These are phyloP conservation scores for Gryganskiella cystojenkinii DNA, from an alignment of 192 early-diverging fungal genomes.

Conservation along the genomic window DNA sequence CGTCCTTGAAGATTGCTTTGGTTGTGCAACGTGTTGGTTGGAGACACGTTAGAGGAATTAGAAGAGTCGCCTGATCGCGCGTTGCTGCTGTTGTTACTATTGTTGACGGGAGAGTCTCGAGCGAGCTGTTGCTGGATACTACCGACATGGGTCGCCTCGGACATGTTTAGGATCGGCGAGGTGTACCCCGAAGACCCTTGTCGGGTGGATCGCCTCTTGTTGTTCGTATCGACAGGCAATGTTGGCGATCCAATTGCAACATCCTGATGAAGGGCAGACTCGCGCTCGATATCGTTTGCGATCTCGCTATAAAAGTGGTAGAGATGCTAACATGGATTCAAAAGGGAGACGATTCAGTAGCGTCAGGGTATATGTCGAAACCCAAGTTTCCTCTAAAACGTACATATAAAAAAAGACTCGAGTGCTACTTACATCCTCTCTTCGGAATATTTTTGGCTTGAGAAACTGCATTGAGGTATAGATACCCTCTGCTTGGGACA, in stretches of 20 bases:
- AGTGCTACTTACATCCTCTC: slow-evolving; percentile 43
- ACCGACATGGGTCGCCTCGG: slow-evolving; percentile 15
- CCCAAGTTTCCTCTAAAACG: no score
- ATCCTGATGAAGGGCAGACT: slow-evolving; percentile 14
- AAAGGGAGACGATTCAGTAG: no score
- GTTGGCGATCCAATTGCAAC: background rate
- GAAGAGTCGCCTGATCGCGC: no score
- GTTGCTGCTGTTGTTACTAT: background rate
- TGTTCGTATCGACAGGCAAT: background rate
- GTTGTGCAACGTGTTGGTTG: slow-evolving; percentile 8
- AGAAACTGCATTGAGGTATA: slow-evolving; percentile 46
- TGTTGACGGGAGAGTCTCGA: slow-evolving; percentile 11
- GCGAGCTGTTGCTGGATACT: background rate
- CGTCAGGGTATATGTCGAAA: no score
- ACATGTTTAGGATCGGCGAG: slow-evolving; percentile 19
- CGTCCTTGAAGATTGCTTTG: background rate
- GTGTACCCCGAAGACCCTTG: slow-evolving; percentile 16
- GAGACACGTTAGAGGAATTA: slow-evolving; percentile 5
- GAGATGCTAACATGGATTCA: slow-evolving; percentile 22
- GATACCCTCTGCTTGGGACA: slow-evolving; percentile 37
- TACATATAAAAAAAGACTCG: background rate
- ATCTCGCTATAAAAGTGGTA: slow-evolving; percentile 43
- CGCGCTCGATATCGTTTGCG: slow-evolving; percentile 26
- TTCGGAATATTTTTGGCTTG: slow-evolving; percentile 40
- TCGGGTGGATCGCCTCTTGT: background rate